Base-by-base conservation (phyloP, 2,329 filamentous ascomycete species). In the Colletotrichum somersetense region DNA sequence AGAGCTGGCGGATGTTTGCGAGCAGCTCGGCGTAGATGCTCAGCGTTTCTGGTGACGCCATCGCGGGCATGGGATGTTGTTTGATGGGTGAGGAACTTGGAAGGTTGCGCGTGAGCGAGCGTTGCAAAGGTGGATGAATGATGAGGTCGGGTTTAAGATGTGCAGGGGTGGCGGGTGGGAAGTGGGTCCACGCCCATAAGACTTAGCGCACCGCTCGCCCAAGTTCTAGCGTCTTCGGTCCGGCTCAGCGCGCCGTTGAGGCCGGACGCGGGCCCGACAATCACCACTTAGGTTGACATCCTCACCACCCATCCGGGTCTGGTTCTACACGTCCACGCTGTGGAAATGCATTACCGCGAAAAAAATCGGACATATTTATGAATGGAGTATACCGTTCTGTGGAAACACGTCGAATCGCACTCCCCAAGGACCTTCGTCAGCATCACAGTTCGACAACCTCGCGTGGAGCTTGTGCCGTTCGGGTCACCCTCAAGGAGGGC, bases 1-100 rank as follows among this genome's bases (percentile, higher is more conserved):
- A 91, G 50, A 92, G 84, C 77, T 91, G 89, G 53, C 87, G 85
- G 74, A 93, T 91, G 72, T 92, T 91, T 38, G 86, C 83, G 3
- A 92, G 85, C 1, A 92, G 84, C 80, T 93, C 91, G 6, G 90
- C 90, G 77, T 92, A 92, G 30, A 92, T 83, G 2, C 80, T 61
- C 14, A 55, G 70, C 52, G 16, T 33, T 50, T 63, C n/a, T 12
- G 44, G 64, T 10, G 70, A 61, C n/a, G 61, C 16, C 70, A 72
- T 72, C 11, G 61, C 42, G 53, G 42, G 38, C 30, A 23, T 10
- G 14, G 61, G 10, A 33, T 35, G 30, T 44, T 35, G n/a, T 26
- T 58, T 58, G 66, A 2, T 12, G 42, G 23, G 52, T 23, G 20
- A 16, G 40, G 42, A 50, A 42, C n/a, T 38, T n/a, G 46, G 18